These are phyloP conservation scores for Pisolithus sp. DNA, from an alignment of 768 basidiomycete genomes.

Conservation along the genomic window DNA sequence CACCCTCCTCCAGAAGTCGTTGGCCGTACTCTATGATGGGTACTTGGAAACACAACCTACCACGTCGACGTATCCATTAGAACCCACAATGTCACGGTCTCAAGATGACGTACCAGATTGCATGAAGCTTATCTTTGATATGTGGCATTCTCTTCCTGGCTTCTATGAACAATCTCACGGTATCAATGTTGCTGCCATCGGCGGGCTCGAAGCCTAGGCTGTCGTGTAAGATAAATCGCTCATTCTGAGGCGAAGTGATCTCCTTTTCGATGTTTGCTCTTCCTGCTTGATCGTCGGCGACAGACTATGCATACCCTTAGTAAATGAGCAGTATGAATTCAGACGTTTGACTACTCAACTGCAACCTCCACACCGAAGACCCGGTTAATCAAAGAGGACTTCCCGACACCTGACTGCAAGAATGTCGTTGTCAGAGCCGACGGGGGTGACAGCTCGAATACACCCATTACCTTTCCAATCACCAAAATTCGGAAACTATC, in stretches of 20 bases:
- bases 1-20: constrained; percentile 3
- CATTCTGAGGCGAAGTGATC: constrained; percentile 6
- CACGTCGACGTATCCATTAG: not conserved
- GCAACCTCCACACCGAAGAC: not conserved
- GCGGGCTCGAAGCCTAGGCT: constrained; percentile 14
- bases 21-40: not conserved
- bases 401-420: constrained; percentile 3
- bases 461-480: not conserved
- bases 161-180: constrained; percentile 7
- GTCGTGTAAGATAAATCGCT: constrained; percentile 10
- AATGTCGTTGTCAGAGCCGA: not conserved
- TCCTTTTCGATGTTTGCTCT: constrained; percentile 7
- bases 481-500: not conserved
- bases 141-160: not conserved
- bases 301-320: not conserved
- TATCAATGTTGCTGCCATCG: not conserved
- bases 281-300: not conserved
- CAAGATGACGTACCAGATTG: constrained; percentile 7
- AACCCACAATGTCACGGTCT: not conserved
- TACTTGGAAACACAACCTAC: constrained; percentile 1
- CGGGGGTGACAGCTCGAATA: not conserved
- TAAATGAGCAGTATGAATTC: not conserved
- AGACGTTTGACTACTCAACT: not conserved
- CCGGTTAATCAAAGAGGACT: constrained; percentile 1
- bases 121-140: constrained; percentile 9